phyloP scores from a whole-genome alignment of 805 yeast genomes.

The Wickerhamiella azyma region DNA sequence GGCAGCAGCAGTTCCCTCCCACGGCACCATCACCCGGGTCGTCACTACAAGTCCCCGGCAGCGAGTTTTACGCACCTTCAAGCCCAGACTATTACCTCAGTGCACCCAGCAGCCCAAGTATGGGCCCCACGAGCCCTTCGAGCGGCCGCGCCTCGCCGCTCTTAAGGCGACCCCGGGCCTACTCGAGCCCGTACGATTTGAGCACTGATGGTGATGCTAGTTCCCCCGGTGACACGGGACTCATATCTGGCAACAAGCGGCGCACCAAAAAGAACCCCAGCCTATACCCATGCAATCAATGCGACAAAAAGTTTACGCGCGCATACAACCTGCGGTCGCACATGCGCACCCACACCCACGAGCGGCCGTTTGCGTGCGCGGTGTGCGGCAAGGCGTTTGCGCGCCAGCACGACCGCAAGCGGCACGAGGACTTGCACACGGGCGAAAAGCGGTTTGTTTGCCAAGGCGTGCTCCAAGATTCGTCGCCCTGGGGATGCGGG shows the following conservation, averaged over 20 bases:
- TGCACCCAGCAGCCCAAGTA: constrained; percentile 7
- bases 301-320: constrained; percentile 78
- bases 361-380: constrained; percentile 54
- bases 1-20: not conserved
- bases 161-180: not conserved
- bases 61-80: not conserved
- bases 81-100: constrained; percentile 1
- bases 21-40: constrained; percentile 1
- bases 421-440: constrained; percentile 64
- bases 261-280: constrained; percentile 60
- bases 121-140: constrained; percentile 4
- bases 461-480: constrained; percentile 45
- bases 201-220: constrained; percentile 5
- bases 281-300: constrained; percentile 60
- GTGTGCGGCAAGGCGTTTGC: constrained; percentile 59
- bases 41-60: constrained; percentile 5
- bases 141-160: constrained; percentile 1
- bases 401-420: constrained; percentile 58
- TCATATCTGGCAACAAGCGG: constrained; percentile 17
- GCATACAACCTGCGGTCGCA: constrained; percentile 91
- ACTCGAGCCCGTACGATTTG: constrained; percentile 6
- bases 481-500: constrained; percentile 59
- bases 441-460: constrained; percentile 61
- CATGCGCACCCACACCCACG: constrained; percentile 70
- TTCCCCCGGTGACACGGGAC: not conserved